Evolutionary conservation across 2,329 filamentous ascomycete genomes (phyloP), one percentile per base, ranked within the genome.

Genomic region (Macrophomina tecta): DNA sequence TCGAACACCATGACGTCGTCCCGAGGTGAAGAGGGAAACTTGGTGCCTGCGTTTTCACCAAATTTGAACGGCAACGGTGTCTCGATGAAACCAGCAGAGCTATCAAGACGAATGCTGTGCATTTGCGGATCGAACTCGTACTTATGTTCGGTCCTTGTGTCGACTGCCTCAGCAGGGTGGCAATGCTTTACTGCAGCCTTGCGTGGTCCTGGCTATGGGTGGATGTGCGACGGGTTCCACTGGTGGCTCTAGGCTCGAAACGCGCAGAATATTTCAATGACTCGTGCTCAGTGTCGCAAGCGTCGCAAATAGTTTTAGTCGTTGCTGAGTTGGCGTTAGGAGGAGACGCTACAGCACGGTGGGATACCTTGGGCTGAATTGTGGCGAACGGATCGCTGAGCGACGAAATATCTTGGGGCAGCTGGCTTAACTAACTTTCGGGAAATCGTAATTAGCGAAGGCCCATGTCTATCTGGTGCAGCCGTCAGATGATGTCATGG

Each of bases 11-110:
- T 30, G 3, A 16, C 7, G 9, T 49, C 14, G 18, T 18, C 18
- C 6, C n/a, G 45, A 16, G 58, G 45, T 28, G 58, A 62, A 11
- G 49, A 49, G 7, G 58, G 11, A 40, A 62, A 62, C 28, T 62
- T 62, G 14, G 23, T 30, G 45, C 34, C 28, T 4, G 23, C 16
- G 1, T 64, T 48, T 11, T 11, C 14, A 12, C 7, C 48, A 4
- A 23, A 9, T 3, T 34, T 16, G n/a, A 65, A 56, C 12, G 36
- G 18, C 38, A 48, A 11, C 2, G 18, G 30, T 4, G 34, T n/a
- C 9, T 42, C 16, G 38, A 30, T n/a, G 42, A 56, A 65, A 38
- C 51, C 51, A 3, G 51, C 38, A 18, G 56, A 18, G 8, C 63
- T 65, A 32, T 65, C 63, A 7, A 55, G 36, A 48, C 63, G 63